Conservation (phyloP, 139 green algal species). For the Diplosphaera chodatii region DNA sequence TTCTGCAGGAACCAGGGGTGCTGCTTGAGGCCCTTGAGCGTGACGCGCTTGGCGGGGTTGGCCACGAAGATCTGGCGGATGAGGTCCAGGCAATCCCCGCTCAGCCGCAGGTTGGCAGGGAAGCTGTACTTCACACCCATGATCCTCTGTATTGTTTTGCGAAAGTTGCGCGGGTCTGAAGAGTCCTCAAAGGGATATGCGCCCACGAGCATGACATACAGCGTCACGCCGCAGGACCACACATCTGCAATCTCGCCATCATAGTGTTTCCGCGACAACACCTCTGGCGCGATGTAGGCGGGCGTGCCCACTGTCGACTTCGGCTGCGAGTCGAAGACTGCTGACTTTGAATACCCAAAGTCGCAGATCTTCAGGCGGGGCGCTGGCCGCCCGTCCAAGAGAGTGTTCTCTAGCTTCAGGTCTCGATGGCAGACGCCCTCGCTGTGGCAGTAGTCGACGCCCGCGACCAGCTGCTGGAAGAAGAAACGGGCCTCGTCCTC, state of each 20-base stretch:
- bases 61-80: slow-evolving; percentile 81
- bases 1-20: slow-evolving; percentile 94
- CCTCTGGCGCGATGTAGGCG: slow-evolving; percentile 96
- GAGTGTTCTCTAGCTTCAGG: slow-evolving; percentile 97
- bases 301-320: slow-evolving; percentile 99
- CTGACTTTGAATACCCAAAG: slow-evolving; percentile 89
- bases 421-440: slow-evolving; percentile 93
- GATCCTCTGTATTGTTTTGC: slow-evolving; percentile 96
- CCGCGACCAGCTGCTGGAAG: slow-evolving; percentile 97
- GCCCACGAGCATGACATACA: slow-evolving; percentile 98
- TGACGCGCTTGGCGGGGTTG: slow-evolving; percentile 71
- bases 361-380: slow-evolving; percentile 96
- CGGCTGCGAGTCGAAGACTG: slow-evolving; percentile 84
- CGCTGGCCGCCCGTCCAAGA: slow-evolving; percentile 82
- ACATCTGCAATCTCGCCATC: slow-evolving; percentile 93
- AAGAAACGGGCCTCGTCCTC: slow-evolving; percentile 98
- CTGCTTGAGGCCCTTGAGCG: slow-evolving; percentile 70
- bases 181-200: slow-evolving; percentile 99
- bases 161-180: slow-evolving; percentile 89
- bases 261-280: slow-evolving; percentile 82
- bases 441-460: slow-evolving; percentile 90
- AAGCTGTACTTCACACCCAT: slow-evolving; percentile 83
- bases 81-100: slow-evolving; percentile 77
- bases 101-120: slow-evolving; percentile 65
- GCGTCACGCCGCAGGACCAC: slow-evolving; percentile 96